Evolutionary conservation across 1,284 basidiomycete genomes (phyloP).

Genomic region (Pyrrhoderma lamaoense): DNA sequence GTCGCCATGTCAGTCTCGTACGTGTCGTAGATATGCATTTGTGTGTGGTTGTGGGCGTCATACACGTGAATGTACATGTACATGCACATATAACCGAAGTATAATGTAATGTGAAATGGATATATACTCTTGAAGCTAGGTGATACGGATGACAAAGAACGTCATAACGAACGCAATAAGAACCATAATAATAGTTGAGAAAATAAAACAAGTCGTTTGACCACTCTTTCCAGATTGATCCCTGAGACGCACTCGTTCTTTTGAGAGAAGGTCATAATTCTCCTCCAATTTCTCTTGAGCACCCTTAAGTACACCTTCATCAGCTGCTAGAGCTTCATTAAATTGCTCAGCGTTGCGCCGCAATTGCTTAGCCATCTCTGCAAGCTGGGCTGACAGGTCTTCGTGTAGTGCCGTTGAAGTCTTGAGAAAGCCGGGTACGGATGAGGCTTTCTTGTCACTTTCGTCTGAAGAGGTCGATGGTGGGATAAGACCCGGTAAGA

Average conservation of each 20-base stretch:
- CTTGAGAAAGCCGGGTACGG: constrained; percentile 39
- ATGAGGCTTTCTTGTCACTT: constrained; percentile 24
- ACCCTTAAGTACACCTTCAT: constrained; percentile 53
- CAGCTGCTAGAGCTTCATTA: constrained; percentile 53
- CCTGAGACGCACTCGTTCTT: constrained; percentile 53
- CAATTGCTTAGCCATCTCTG: constrained; percentile 71
- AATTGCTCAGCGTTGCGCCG: constrained; percentile 69
- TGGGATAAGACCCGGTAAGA: constrained; percentile 15
- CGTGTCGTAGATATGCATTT: too few species aligned
- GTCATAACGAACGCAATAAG: constrained; percentile 60
- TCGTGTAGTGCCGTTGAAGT: constrained; percentile 60
- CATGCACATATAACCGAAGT: too few species aligned
- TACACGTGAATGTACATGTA: too few species aligned
- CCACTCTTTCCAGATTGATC: constrained; percentile 61
- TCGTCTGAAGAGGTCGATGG: constrained; percentile 24
- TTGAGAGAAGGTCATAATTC: constrained; percentile 65
- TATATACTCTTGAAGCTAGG: constrained; percentile 21
- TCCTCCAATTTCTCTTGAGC: constrained; percentile 60
- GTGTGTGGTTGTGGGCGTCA: too few species aligned
- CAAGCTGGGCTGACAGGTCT: constrained; percentile 65
- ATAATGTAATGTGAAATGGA: too few species aligned
- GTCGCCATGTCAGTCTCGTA: too few species aligned
- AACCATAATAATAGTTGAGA: constrained; percentile 54
- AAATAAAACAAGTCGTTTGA: constrained; percentile 62
- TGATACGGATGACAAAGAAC: constrained; percentile 65